phyloP scores from a whole-genome alignment of 129 eudicot genomes.

The Chrysanthemum seticuspe region DNA sequence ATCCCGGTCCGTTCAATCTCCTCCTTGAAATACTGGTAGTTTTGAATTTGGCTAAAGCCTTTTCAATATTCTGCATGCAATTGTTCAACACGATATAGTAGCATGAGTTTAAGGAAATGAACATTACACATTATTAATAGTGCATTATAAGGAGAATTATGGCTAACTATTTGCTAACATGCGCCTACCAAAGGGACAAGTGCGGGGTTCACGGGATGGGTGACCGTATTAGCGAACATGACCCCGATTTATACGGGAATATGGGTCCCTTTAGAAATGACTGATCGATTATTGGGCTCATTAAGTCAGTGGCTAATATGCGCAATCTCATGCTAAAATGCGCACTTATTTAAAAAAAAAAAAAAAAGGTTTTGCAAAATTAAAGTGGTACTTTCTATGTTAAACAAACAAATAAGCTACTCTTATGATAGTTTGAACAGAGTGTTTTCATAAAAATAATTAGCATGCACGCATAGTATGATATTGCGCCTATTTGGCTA shows the following conservation, averaged over 20 bases:
- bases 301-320: constrained; percentile 19
- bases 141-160: not conserved
- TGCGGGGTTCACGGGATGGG: constrained; percentile 29
- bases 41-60: constrained; percentile 10
- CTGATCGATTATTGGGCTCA: constrained; percentile 25
- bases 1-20: constrained; percentile 56
- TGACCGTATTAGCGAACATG: constrained; percentile 32
- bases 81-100: not conserved
- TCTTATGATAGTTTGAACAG: too few species aligned
- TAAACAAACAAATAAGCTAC: too few species aligned
- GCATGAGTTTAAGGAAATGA: constrained; percentile 7
- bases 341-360: not conserved
- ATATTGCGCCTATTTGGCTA: too few species aligned
- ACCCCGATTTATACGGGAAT: constrained; percentile 23
- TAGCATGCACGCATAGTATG: too few species aligned
- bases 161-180: constrained; percentile 25
- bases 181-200: constrained; percentile 31
- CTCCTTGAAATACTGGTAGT: constrained; percentile 24
- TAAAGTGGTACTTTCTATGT: too few species aligned
- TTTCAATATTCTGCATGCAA: constrained; percentile 24
- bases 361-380: too few species aligned
- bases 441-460: too few species aligned
- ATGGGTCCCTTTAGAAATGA: constrained; percentile 32
- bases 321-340: constrained; percentile 17
- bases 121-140: constrained; percentile 14